Percentiles rank a stretch among this genome's conserved stretches.
Evolutionary conservation across 2,329 filamentous ascomycete genomes (phyloP).

Genomic region (Leptographium radiaticola): DNA sequence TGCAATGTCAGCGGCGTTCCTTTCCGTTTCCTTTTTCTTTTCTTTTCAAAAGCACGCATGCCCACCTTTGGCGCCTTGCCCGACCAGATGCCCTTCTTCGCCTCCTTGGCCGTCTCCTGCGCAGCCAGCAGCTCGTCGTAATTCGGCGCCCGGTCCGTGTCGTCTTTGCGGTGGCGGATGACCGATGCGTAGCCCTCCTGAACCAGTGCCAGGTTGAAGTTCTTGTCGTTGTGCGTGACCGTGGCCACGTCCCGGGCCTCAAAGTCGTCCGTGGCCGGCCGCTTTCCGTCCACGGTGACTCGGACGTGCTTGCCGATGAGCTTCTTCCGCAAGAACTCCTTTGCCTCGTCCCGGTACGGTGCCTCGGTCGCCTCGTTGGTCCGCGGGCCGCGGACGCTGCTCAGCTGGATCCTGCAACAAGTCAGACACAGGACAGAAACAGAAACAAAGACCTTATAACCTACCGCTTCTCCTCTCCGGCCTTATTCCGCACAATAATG

Average conservation of each 20-base stretch:
- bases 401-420: conserved; percentile 54
- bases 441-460: background rate
- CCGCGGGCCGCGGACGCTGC: conserved; percentile 89
- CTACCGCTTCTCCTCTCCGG: conserved; percentile 65
- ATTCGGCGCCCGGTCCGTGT: conserved; percentile 84
- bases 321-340: conserved; percentile 89
- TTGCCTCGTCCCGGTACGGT: conserved; percentile 83
- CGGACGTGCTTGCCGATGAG: conserved; percentile 93
- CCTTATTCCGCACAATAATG: conserved; percentile 72
- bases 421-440: background rate
- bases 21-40: no score
- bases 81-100: conserved; percentile 90
- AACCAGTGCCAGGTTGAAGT: conserved; percentile 73
- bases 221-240: conserved; percentile 70
- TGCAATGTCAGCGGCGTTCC: no score
- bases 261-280: conserved; percentile 78
- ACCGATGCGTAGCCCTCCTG: conserved; percentile 89
- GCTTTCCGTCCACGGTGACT: conserved; percentile 78
- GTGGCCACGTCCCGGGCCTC: conserved; percentile 93
- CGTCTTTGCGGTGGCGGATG: conserved; percentile 87
- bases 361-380: conserved; percentile 74
- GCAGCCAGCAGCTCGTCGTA: conserved; percentile 80
- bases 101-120: conserved; percentile 71
- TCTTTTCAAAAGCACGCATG: no score
- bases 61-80: conserved; percentile 61